These are phyloP conservation scores for Friedmanniomyces endolithicus DNA, from an alignment of 495 filamentous ascomycete species.

Conservation along the genomic window DNA sequence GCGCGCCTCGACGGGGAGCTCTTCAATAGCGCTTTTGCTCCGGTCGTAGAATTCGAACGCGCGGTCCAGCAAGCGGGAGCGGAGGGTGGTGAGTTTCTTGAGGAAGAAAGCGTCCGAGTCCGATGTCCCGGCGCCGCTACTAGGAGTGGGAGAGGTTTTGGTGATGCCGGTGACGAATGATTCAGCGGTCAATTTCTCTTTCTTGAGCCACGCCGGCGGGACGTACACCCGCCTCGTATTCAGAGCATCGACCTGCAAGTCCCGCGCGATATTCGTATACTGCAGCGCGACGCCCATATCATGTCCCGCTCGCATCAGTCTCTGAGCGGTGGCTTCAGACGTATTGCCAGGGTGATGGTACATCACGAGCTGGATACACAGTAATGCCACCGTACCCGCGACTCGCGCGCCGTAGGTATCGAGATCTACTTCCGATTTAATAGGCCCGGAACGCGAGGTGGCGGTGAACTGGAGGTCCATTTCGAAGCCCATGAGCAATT, in stretches of 20 bases:
- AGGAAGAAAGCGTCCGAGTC: slow-evolving; percentile 7
- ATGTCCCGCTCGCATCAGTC: slow-evolving; percentile 35
- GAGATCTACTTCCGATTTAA: slow-evolving; percentile 42
- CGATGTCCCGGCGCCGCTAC: neutral
- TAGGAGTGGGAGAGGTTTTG: too few species aligned
- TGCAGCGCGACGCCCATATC: slow-evolving; percentile 58
- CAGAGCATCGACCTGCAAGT: slow-evolving; percentile 48
- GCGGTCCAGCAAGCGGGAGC: slow-evolving; percentile 40
- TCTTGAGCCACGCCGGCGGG: slow-evolving; percentile 46
- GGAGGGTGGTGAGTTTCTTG: slow-evolving; percentile 34
- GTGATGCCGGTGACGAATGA: slow-evolving; percentile 39
- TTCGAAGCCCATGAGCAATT: slow-evolving; percentile 39
- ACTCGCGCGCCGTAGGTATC: slow-evolving; percentile 46
- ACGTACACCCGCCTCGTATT: slow-evolving; percentile 49
- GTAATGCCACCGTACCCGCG: slow-evolving; percentile 54
- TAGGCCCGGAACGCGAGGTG: slow-evolving; percentile 31
- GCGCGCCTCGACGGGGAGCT: slow-evolving; percentile 42
- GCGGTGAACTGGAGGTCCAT: neutral
- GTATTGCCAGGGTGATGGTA: slow-evolving; percentile 32
- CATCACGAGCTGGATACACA: slow-evolving; percentile 51
- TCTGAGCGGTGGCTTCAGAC: slow-evolving; percentile 13
- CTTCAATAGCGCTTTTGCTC: slow-evolving; percentile 39
- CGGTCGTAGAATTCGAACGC: slow-evolving; percentile 43
- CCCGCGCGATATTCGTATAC: slow-evolving; percentile 59
- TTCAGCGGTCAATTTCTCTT: slow-evolving; percentile 39